These are phyloP conservation scores for Puccinia novopanici DNA, from an alignment of 1,284 basidiomycete genomes.

Conservation along the genomic window DNA sequence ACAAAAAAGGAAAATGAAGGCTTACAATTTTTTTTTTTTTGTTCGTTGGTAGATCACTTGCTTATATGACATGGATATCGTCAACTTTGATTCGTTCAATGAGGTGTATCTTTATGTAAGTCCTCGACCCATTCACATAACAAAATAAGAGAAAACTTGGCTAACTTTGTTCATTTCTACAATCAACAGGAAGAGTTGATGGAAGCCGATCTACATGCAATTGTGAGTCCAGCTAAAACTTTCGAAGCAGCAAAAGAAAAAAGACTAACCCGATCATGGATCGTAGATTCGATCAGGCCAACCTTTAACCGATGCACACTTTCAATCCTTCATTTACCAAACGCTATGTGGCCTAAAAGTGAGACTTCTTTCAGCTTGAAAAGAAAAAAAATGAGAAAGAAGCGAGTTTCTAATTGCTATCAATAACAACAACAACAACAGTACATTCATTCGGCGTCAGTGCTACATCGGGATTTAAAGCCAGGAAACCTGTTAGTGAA, in stretches of 20 bases:
- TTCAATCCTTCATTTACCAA: constrained; percentile 94
- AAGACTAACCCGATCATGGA: not conserved
- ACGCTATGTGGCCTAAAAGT: constrained; percentile 89
- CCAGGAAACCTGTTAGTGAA: constrained; percentile 86
- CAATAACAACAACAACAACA: constrained; percentile 58
- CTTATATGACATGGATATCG: constrained; percentile 92
- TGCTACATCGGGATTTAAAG: constrained; percentile 95
- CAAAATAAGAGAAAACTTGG: not conserved
- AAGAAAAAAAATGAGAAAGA: not conserved
- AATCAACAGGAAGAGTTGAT: constrained; percentile 83
- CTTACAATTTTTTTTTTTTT: constrained; percentile 52
- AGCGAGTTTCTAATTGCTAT: constrained; percentile 20
- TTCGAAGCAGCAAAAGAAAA: too few relatives aligned
- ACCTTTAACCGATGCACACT: constrained; percentile 96
- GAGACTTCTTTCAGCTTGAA: constrained; percentile 14
- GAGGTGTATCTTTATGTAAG: constrained; percentile 87
- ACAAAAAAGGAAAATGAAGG: not conserved
- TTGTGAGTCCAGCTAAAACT: too few relatives aligned
- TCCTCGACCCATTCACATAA: not conserved
- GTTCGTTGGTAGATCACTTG: constrained; percentile 62
- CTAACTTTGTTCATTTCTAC: not conserved
- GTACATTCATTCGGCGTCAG: constrained; percentile 98
- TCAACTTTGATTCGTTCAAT: constrained; percentile 70
- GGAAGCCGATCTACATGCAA: constrained; percentile 99
- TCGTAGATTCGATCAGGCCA: constrained; percentile 90